phyloP scores from a whole-genome alignment of 352 stramenopile species.

The Pythium insidiosum region DNA sequence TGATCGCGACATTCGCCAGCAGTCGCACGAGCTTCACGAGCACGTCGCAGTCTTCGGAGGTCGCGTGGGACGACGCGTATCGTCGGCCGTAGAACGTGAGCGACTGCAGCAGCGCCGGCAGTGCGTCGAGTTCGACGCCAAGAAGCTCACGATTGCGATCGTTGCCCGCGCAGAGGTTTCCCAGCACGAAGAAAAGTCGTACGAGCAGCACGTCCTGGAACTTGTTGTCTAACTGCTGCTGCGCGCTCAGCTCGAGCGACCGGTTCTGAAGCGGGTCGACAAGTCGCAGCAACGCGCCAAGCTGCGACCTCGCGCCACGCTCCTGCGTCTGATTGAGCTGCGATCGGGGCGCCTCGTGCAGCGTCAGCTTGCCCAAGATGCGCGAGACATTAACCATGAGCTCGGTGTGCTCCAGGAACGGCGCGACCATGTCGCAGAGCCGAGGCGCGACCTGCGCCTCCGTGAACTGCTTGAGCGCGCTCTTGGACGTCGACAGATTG shows the following conservation, averaged over 20 bases:
- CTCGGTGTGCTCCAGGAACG: conserved; percentile 48
- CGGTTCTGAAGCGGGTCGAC: conserved; percentile 18
- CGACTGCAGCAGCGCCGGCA: conserved; percentile 26
- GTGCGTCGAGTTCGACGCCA: conserved; percentile 18
- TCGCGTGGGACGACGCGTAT: conserved; percentile 16
- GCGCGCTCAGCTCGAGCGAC: background rate
- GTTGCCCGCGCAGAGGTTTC: conserved; percentile 83
- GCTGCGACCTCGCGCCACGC: too few relatives aligned
- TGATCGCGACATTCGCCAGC: conserved; percentile 80
- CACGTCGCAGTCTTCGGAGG: conserved; percentile 30
- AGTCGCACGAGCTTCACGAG: conserved; percentile 78
- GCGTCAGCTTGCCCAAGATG: conserved; percentile 74
- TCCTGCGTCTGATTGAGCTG: conserved; percentile 49
- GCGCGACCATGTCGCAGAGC: conserved; percentile 34
- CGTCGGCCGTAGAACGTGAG: conserved; percentile 33
- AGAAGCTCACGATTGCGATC: conserved; percentile 62
- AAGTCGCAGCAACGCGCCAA: conserved; percentile 40
- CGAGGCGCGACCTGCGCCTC: conserved; percentile 33
- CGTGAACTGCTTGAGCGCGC: conserved; percentile 64
- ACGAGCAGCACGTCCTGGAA: conserved; percentile 57
- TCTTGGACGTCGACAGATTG: conserved; percentile 54
- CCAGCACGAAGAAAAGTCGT: conserved; percentile 74
- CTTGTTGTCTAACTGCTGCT: conserved; percentile 25
- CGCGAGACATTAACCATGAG: conserved; percentile 73
- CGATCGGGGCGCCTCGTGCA: conserved; percentile 59